Percentiles rank a stretch among this genome's conserved stretches.
These are phyloP conservation scores for Arabidopsis lyrata DNA, from an alignment of 441 rosid genomes.

Conservation along the genomic window DNA sequence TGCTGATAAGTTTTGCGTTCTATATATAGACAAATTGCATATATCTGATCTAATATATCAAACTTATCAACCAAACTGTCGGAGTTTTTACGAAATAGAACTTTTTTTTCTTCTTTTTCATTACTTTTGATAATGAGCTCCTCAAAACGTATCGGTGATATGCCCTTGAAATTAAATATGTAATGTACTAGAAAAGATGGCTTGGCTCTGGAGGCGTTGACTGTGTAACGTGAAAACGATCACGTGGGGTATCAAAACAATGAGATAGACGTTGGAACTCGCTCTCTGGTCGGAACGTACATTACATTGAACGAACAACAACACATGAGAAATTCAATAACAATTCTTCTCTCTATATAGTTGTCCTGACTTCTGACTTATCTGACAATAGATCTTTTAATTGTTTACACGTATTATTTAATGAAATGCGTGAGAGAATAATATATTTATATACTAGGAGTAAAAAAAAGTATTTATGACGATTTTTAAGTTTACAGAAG, in stretches of 20 bases:
- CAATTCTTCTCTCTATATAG: constrained; percentile 13
- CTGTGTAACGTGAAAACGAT: constrained; percentile 29
- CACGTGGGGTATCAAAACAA: constrained; percentile 47
- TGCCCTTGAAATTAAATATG: background rate
- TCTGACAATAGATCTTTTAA: constrained; percentile 21
- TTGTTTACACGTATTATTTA: background rate
- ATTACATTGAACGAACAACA: constrained; percentile 33
- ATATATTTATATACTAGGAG: constrained; percentile 14
- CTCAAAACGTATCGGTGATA: background rate
- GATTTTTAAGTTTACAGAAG: constrained; percentile 23
- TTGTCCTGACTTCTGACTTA: constrained; percentile 30
- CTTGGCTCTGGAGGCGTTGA: constrained; percentile 33
- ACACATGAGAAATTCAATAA: constrained; percentile 28
- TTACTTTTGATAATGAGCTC: background rate
- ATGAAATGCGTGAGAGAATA: constrained; percentile 9
- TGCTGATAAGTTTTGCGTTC: background rate
- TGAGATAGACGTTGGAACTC: constrained; percentile 42
- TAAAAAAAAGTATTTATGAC: background rate
- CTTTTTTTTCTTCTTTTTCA: background rate
- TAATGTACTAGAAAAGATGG: background rate
- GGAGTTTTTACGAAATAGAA: no score
- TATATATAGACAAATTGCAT: background rate
- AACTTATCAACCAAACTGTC: no score
- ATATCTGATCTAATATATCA: background rate
- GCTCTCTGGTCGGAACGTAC: constrained; percentile 37